Base-by-base conservation (phyloP, 176 grass and related monocot species). In the Aegilops longissima region DNA sequence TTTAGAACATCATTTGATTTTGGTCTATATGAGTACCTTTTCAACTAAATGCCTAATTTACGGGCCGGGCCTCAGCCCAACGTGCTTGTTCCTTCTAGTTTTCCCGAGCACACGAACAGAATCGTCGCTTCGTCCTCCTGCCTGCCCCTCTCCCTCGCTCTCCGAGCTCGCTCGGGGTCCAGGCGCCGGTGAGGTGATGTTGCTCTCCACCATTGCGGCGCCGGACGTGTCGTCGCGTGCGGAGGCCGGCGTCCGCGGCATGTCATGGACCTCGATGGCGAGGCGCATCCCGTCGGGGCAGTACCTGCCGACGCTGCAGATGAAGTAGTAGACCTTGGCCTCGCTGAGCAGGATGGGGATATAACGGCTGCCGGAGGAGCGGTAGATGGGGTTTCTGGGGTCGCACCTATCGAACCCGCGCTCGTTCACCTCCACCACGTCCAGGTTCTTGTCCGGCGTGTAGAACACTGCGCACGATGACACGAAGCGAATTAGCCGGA, bases 291-390 rank as follows among this genome's bases (percentile, higher is more conserved):
- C 95, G 35, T 84, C 64, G 73, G 74, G 92, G 87, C 95, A 98
- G 93, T 98, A 56, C 2, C 52, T 90, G 9, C 91, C 95, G 86
- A 81, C 93, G 86, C 91, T 95, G 86, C 95, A 93, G 86, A 98
- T 93, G 93, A 98, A 98, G 80, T 95, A 98, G 88, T 95, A 98
- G 29, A 70, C 79, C 85, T 92, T 92, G 80, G 95, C 93, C 78
- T 98, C 78, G 86, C 93, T 93, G 62, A 98, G 93, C 82, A 93
- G n/a, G 84, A 98, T 90, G 9, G 95, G 91, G 80, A 86, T 93
- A 87, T 2, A 89, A 6, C 93, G 89, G 3, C 91, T 86, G 80
- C 93, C 93, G 87, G 91, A 95, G 93, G 93, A 98, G 86, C 95
- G 95, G 70, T 84, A 92, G 88, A 95, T 92, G 30, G 95, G 69